Percentiles rank a stretch among this genome's conserved stretches.
These are phyloP conservation scores for Lentinula guzmanii DNA, from an alignment of 768 basidiomycete species.

Conservation along the genomic window DNA sequence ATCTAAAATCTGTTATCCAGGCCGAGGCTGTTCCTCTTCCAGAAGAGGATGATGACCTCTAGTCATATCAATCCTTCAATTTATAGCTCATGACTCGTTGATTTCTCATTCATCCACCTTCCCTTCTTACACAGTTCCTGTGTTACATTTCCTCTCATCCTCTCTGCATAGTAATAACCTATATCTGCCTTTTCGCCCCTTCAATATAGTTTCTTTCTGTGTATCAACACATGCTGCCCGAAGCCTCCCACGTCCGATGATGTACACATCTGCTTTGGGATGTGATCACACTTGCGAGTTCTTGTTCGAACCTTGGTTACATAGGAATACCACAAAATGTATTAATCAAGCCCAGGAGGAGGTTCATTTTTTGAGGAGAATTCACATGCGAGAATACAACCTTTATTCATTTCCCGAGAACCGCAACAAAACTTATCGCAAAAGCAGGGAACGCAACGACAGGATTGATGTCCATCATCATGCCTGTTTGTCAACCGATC, in stretches of 20 bases:
- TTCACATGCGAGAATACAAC: not conserved
- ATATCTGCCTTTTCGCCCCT: not conserved
- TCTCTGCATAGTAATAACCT: not conserved
- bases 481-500: too few relatives aligned
- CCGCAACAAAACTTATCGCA: too few relatives aligned
- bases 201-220: not conserved
- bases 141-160: not conserved
- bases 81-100: not conserved
- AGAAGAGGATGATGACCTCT: constrained; percentile 92
- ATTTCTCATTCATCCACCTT: not conserved
- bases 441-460: too few relatives aligned
- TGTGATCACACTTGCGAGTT: not conserved
- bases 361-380: not conserved
- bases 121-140: not conserved
- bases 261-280: not conserved
- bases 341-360: not conserved
- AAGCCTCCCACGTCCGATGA: not conserved
- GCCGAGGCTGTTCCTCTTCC: constrained; percentile 93
- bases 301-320: not conserved
- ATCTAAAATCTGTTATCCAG: constrained; percentile 24
- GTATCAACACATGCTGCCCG: not conserved
- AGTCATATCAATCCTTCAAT: constrained; percentile 15
- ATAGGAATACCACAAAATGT: not conserved
- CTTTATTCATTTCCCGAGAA: too few relatives aligned
- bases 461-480: too few relatives aligned